These are phyloP conservation scores for Saccharomycopsis sp. DNA, from an alignment of 805 yeast genomes.

Conservation along the genomic window DNA sequence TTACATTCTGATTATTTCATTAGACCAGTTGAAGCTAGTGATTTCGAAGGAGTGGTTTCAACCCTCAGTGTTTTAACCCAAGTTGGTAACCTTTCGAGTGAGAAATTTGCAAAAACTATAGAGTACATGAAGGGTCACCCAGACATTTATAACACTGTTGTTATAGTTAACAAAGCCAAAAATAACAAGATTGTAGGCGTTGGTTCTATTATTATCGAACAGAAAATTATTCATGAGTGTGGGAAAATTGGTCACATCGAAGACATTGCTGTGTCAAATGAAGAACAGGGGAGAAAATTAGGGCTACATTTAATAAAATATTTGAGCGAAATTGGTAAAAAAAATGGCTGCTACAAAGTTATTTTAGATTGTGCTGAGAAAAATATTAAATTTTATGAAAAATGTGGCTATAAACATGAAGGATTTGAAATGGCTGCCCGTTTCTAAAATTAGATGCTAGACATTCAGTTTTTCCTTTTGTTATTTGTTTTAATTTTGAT, in stretches of 20 bases:
- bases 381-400: conserved; percentile 79
- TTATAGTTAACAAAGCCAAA: conserved; percentile 44
- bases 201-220: conserved; percentile 76
- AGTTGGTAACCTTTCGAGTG: conserved; percentile 62
- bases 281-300: conserved; percentile 77
- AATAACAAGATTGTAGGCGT: conserved; percentile 62
- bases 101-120: conserved; percentile 44
- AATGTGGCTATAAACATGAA: conserved; percentile 66
- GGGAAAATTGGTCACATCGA: conserved; percentile 92
- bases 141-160: conserved; percentile 60
- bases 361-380: conserved; percentile 83
- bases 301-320: conserved; percentile 63
- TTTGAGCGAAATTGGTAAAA: conserved; percentile 52
- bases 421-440: conserved; percentile 66
- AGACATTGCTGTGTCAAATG: conserved; percentile 73
- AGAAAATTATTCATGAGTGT: conserved; percentile 75
- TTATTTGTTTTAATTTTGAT: too few relatives aligned
- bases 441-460: too few relatives aligned
- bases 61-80: conserved; percentile 67
- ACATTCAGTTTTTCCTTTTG: too few relatives aligned
- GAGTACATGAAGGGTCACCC: conserved; percentile 48
- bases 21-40: conserved; percentile 49
- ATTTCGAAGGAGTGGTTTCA: conserved; percentile 58
- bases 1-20: conserved; percentile 65
- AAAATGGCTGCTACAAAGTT: conserved; percentile 74